Evolutionary conservation across 2,329 filamentous ascomycete species (phyloP), one percentile per base, ranked within the genome.

Genomic region (Polychaeton citri): DNA sequence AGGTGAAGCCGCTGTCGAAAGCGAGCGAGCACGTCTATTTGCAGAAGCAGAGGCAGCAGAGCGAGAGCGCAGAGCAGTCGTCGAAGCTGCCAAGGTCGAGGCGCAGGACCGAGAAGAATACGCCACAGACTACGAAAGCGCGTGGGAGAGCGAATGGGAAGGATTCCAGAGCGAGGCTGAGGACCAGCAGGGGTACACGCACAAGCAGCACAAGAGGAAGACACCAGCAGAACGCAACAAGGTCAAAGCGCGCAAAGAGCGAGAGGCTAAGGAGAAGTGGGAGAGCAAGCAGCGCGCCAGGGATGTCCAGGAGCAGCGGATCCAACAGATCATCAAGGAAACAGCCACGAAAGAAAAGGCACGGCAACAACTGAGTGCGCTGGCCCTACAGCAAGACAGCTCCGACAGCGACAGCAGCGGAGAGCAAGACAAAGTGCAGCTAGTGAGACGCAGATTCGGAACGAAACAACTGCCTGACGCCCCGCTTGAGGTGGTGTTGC

Each of bases 191-290:
- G 61, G 76, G 36, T 77, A 74, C 51, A 72, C 73, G 9, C 31
- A 39, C 42, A 94, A 93, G 64, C 70, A 79, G 40, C 80, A 83
- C 2, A 73, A 83, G 59, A 72, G 88, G 51, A 96, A 96, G 66
- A 92, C 85, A 2, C 81, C 78, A 34, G 69, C 76, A 1, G 83
- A 96, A 60, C 71, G 86, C 42, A 96, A 96, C 64, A 86, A 80
- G 57, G 79, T 82, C 51, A 85, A 87, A 66, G 72, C 84, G 43
- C 76, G 85, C 56, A 95, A 94, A 65, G 85, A 87, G 53, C 81
- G 83, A 36, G 87, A 95, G 62, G 71, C 78, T 32, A 68, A 75
- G 43, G 72, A 74, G 16, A 84, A 76, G 55, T 82, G 86, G 63
- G 81, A 88, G 45, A 74, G 74, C 18, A 74, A 79, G 48, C 76